These are phyloP conservation scores for Hypoxylon sp. DNA, from an alignment of 2,329 filamentous ascomycete genomes.

Conservation along the genomic window DNA sequence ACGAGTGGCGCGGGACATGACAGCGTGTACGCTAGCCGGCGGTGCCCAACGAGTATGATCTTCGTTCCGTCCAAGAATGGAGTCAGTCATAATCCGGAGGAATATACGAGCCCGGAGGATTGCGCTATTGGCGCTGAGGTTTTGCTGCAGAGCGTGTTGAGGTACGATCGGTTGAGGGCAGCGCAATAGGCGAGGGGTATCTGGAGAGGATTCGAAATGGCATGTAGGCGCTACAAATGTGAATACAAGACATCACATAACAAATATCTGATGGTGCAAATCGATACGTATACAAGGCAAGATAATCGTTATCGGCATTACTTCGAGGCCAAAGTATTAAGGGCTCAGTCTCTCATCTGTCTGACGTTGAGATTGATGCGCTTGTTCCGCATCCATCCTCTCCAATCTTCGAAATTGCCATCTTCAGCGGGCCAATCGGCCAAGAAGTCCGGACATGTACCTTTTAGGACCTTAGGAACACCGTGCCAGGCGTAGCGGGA, in stretches of 20 bases:
- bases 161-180: constrained; percentile 52
- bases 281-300: not conserved
- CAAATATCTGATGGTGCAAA: not conserved
- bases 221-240: not conserved
- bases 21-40: constrained; percentile 69
- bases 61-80: constrained; percentile 74
- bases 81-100: constrained; percentile 72
- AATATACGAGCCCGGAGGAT: constrained; percentile 70
- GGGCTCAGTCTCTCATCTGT: constrained; percentile 76
- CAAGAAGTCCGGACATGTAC: constrained; percentile 82
- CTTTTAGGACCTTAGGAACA: constrained; percentile 85
- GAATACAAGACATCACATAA: not conserved
- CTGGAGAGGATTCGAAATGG: not conserved
- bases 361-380: constrained; percentile 92
- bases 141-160: constrained; percentile 56
- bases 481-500: constrained; percentile 95
- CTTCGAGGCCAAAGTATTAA: not conserved
- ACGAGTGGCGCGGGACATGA: constrained; percentile 59
- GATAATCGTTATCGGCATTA: not conserved
- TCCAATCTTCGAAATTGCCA: constrained; percentile 74
- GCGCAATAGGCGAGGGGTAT: not conserved
- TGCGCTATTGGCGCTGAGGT: constrained; percentile 66
- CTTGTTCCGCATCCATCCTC: constrained; percentile 88
- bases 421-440: constrained; percentile 76
- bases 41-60: constrained; percentile 73